phyloP scores from a whole-genome alignment of 352 stramenopile species.

The Plasmopara halstedii region DNA sequence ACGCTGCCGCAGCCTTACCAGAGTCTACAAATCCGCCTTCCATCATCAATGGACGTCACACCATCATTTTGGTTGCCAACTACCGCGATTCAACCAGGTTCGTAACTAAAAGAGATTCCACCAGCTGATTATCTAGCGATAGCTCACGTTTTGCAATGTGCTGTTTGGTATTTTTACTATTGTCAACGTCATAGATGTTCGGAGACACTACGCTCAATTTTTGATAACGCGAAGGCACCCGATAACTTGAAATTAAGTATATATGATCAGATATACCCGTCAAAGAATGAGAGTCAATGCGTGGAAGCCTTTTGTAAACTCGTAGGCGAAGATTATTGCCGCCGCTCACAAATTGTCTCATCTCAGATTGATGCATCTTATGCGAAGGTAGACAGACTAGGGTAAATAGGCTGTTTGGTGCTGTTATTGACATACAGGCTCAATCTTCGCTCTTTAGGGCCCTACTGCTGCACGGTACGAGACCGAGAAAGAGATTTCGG shows the following conservation, averaged over 20 bases:
- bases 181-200: slow-evolving; percentile 36
- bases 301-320: slow-evolving; percentile 61
- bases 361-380: slow-evolving; percentile 60
- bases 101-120: not conserved
- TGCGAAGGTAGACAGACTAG: slow-evolving; percentile 35
- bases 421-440: slow-evolving; percentile 6
- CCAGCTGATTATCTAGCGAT: not conserved
- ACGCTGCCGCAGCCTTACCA: slow-evolving; percentile 1
- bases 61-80: slow-evolving; percentile 75
- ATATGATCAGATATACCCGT: slow-evolving; percentile 66
- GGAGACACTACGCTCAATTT: slow-evolving; percentile 75
- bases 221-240: slow-evolving; percentile 53
- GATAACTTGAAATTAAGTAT: slow-evolving; percentile 56
- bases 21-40: slow-evolving; percentile 19
- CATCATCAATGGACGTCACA: slow-evolving; percentile 52
- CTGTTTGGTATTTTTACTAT: slow-evolving; percentile 1
- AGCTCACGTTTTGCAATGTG: slow-evolving; percentile 1
- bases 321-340: slow-evolving; percentile 51
- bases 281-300: slow-evolving; percentile 57
- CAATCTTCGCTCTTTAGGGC: slow-evolving; percentile 27
- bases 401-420: not conserved
- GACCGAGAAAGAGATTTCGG: slow-evolving; percentile 64
- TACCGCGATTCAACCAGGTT: slow-evolving; percentile 73
- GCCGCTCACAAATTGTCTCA: slow-evolving; percentile 54
- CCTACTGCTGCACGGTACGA: slow-evolving; percentile 64